A percentile compares a stretch with the other conserved stretches of the same genome.
Conservation (phyloP, 768 basidiomycete species). For the Phylloporus sp. region DNA sequence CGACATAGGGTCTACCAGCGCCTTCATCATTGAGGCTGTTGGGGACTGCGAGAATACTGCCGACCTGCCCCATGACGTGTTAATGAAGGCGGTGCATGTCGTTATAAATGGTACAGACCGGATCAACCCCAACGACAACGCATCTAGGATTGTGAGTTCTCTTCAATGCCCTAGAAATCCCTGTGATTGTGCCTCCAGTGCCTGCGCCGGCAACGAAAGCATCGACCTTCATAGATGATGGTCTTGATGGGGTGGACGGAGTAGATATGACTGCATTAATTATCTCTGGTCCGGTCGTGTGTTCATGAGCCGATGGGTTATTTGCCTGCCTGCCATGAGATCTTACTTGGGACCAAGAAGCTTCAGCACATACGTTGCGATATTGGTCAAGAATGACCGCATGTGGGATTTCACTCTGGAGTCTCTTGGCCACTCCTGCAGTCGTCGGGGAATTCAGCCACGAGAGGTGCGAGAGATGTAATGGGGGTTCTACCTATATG, state of each 20-base stretch:
- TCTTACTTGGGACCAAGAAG: not conserved
- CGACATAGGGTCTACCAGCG: conserved; percentile 55
- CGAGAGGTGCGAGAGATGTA: conserved; percentile 42
- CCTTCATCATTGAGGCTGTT: conserved; percentile 52
- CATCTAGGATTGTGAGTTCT: conserved; percentile 70
- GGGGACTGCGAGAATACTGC: conserved; percentile 82
- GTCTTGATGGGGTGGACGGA: conserved; percentile 51
- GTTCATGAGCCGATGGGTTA: conserved; percentile 90
- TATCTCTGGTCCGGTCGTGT: conserved; percentile 89
- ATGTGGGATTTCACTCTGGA: conserved; percentile 74
- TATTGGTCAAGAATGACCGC: conserved; percentile 95
- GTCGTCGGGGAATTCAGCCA: conserved; percentile 87
- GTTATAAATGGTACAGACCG: conserved; percentile 46
- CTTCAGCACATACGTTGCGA: conserved; percentile 50
- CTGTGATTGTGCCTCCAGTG: conserved; percentile 95
- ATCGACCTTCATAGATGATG: conserved; percentile 75
- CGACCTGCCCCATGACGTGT: conserved; percentile 49
- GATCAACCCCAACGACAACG: conserved; percentile 85
- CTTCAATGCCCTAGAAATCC: conserved; percentile 75
- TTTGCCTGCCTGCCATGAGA: conserved; percentile 45
- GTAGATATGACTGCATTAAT: conserved; percentile 70
- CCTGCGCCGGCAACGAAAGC: conserved; percentile 84
- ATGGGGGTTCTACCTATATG: conserved; percentile 76
- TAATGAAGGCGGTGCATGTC: not conserved
- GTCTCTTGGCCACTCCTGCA: conserved; percentile 76